Base-by-base conservation (phyloP, 371 early-diverging fungal species). In the Mucor lusitanicus region DNA sequence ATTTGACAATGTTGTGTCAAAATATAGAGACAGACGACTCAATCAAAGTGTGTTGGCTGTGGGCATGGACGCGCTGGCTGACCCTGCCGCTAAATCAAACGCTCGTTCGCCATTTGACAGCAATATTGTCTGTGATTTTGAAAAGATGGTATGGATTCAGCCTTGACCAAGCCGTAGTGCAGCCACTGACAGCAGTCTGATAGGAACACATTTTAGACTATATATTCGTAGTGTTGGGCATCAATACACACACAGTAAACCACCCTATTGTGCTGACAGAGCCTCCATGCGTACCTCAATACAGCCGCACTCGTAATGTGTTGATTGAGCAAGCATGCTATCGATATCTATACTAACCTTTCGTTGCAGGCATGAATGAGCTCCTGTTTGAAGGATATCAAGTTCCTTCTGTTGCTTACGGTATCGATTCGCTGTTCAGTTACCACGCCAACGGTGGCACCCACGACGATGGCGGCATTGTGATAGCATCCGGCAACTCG, bases 231-330 rank as follows among this genome's bases (percentile, higher is more conserved):
- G 88, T 91, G 48, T 80, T 96, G 23, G 95, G 95, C 8, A 87
- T 95, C 54, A 85, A 87, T 50, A 82, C 88, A 5, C 84, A 84
- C 11, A 70, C 61, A 15, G 81, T 95, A 13, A 68, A 87, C 21
- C 94, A 94, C 74, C 94, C 95, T 0, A 74, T 97, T 27, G 79
- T 97, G 3, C 87, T 96, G 87, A 94, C 95, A 9, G 97, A 97
- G 59, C 82, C 95, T 0, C 83, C 86, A 7, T 94, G 93, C 68
- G 88, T 85, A 28, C 92, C 94, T n/a, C 77, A 68, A 44, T 84
- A 89, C 62, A 91, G 88, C 60, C 88, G 96, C 62, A 88, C 85
- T 69, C 77, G 92, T 92, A 85, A 67, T 77, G 53, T 53, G 6
- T 53, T 4, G 2, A 53, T 27, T 23, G 13, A 25, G 4, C 50